phyloP scores from a whole-genome alignment of 768 basidiomycete genomes.

The Sutorius australiensis region DNA sequence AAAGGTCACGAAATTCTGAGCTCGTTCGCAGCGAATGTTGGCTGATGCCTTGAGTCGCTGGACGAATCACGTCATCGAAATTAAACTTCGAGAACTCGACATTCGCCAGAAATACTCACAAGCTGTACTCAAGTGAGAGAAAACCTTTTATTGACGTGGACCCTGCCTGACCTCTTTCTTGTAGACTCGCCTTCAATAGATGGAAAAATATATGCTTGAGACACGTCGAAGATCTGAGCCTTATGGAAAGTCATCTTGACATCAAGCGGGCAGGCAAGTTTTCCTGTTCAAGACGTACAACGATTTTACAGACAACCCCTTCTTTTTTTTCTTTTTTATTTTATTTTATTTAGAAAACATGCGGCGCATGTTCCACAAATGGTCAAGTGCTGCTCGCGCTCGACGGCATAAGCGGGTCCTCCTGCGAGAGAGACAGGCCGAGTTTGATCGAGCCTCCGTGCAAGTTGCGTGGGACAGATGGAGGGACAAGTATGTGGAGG shows the following conservation, averaged over 20 bases:
- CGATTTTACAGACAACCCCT: neutral
- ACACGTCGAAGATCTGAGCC: constrained; percentile 66
- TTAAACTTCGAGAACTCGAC: constrained; percentile 72
- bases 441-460: constrained; percentile 50
- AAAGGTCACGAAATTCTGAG: constrained; percentile 1
- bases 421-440: constrained; percentile 59
- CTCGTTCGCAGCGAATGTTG: constrained; percentile 46
- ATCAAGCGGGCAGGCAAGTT: constrained; percentile 72
- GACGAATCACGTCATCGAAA: constrained; percentile 69
- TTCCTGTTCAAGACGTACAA: neutral
- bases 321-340: constrained; percentile 3
- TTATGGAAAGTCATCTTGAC: constrained; percentile 82
- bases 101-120: constrained; percentile 46
- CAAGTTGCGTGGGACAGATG: constrained; percentile 73
- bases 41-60: constrained; percentile 49
- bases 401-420: constrained; percentile 57
- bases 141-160: neutral
- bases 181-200: constrained; percentile 57
- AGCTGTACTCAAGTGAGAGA: constrained; percentile 35
- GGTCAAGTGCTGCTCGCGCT: constrained; percentile 59
- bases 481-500: constrained; percentile 67
- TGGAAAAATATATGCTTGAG: constrained; percentile 63
- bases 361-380: constrained; percentile 65
- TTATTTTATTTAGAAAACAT: constrained; percentile 67
- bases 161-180: constrained; percentile 15